Evolutionary conservation across 495 filamentous ascomycete species (phyloP).

Genomic region (Annulohypoxylon stygium): DNA sequence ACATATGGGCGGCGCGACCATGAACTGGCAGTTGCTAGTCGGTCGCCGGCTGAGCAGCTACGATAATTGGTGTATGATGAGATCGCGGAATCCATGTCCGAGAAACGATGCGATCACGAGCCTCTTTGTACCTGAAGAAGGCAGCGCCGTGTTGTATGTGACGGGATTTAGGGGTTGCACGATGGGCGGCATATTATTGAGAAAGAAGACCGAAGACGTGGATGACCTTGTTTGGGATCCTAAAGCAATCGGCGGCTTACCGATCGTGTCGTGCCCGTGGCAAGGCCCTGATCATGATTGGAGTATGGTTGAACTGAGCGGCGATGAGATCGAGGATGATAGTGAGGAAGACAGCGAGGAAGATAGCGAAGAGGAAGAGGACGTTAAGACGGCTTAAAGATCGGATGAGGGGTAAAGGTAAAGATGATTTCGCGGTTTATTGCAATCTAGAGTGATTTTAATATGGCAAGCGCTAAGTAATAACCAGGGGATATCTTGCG

Average conservation of each 20-base stretch:
- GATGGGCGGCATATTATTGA: not conserved
- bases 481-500: not conserved
- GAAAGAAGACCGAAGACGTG: not conserved
- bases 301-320: no score
- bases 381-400: not conserved
- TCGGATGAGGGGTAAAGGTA: not conserved
- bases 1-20: not conserved
- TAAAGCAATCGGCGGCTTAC: constrained; percentile 4
- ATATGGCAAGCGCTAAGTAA: not conserved
- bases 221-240: constrained; percentile 15
- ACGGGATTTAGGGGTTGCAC: not conserved
- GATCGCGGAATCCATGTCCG: not conserved
- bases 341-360: not conserved
- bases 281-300: not conserved
- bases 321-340: not conserved
- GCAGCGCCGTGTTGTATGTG: constrained; percentile 19
- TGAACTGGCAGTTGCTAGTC: constrained; percentile 15
- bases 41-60: constrained; percentile 5
- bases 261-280: constrained; percentile 10
- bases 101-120: not conserved
- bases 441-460: not conserved
- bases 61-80: constrained; percentile 1
- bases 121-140: constrained; percentile 3
- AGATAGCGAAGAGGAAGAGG: not conserved
- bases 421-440: not conserved